Conservation (phyloP, 371 early-diverging fungal species). For the Mucor lusitanicus region DNA sequence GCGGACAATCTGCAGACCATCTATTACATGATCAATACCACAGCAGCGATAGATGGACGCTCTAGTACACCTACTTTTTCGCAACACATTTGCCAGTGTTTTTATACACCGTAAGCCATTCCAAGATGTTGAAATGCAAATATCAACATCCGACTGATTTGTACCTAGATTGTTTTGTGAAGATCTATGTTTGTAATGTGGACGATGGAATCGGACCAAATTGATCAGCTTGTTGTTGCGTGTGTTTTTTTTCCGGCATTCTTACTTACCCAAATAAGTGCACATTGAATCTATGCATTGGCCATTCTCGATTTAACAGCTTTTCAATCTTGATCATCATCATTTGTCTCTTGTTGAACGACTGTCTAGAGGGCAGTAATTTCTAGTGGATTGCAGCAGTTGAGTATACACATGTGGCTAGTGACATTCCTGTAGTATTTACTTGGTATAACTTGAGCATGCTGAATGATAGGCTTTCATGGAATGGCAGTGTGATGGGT, state of each 20-base stretch:
- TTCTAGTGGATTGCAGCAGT: slow-evolving; percentile 16
- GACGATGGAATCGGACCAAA: slow-evolving; percentile 7
- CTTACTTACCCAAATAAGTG: slow-evolving; percentile 61
- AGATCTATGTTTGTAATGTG: slow-evolving; percentile 39
- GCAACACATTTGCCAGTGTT: slow-evolving; percentile 46
- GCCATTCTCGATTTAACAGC: slow-evolving; percentile 61
- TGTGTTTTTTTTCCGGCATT: neutral
- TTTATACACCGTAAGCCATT: slow-evolving; percentile 52
- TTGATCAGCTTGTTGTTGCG: no score
- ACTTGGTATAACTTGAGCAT: slow-evolving; percentile 30
- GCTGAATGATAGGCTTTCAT: slow-evolving; percentile 17
- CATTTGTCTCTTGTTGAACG: slow-evolving; percentile 49
- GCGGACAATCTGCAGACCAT: slow-evolving; percentile 60
- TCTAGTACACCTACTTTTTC: slow-evolving; percentile 30
- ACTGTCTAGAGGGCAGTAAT: slow-evolving; percentile 60
- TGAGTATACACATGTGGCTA: neutral
- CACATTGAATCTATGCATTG: slow-evolving; percentile 52
- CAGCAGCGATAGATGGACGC: no score
- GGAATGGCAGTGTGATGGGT: slow-evolving; percentile 6
- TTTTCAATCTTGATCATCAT: slow-evolving; percentile 58
- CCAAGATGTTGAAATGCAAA: slow-evolving; percentile 64
- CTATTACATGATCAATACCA: slow-evolving; percentile 17
- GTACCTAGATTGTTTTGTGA: slow-evolving; percentile 63
- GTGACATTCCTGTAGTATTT: neutral
- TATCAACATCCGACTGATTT: slow-evolving; percentile 60